These are phyloP conservation scores for Aureobasidium sp. DNA, from an alignment of 2,329 filamentous ascomycete species.

Conservation along the genomic window DNA sequence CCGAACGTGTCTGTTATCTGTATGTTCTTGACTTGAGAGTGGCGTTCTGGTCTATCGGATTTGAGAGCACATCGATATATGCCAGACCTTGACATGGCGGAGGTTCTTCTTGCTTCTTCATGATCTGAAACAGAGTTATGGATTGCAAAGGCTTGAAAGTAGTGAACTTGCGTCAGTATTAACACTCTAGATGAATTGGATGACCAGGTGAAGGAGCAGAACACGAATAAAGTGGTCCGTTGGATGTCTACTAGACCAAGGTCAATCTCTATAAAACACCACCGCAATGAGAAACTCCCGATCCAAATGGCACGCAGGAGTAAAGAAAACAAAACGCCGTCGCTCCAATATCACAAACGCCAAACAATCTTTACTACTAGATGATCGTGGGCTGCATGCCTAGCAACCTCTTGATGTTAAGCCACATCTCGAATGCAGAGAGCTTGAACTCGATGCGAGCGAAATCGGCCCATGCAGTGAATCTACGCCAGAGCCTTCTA, in stretches of 20 bases:
- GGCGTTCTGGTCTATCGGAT: not conserved
- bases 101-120: not conserved
- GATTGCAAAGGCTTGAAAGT: not conserved
- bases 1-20: not conserved
- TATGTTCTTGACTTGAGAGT: not conserved
- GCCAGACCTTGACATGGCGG: not conserved
- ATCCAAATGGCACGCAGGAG: not conserved
- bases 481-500: constrained; percentile 43
- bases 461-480: constrained; percentile 48
- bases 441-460: constrained; percentile 52
- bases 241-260: not conserved
- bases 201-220: not conserved
- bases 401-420: constrained; percentile 45
- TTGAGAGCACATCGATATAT: not conserved
- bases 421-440: constrained; percentile 50
- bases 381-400: constrained; percentile 25
- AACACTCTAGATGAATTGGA: not conserved
- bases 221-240: not conserved
- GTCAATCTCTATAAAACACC: not conserved
- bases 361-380: constrained; percentile 5
- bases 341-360: constrained; percentile 6
- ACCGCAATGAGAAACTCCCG: not conserved
- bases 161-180: not conserved
- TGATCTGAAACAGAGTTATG: not conserved
- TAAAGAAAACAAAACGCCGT: not conserved